A percentile compares a stretch with the other conserved stretches of the same genome.
These are phyloP conservation scores for Claviceps pusilla DNA, from an alignment of 2,329 filamentous ascomycete species.

Conservation along the genomic window DNA sequence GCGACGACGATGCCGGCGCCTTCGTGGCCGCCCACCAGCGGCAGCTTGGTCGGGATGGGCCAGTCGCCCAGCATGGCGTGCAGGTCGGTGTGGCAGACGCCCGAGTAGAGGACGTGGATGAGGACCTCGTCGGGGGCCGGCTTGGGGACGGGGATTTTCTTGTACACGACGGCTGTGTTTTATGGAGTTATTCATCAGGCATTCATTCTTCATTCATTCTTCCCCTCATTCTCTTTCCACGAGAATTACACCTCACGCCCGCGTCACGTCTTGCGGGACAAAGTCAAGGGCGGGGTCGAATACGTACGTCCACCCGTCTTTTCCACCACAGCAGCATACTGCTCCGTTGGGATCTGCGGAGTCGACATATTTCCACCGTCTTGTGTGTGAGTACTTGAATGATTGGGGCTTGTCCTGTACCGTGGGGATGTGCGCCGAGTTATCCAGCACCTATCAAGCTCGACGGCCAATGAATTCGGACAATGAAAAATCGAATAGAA, in stretches of 20 bases:
- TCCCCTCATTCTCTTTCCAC: not conserved
- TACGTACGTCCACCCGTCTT: conserved; percentile 55
- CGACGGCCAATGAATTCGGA: no score
- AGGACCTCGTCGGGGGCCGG: conserved; percentile 84
- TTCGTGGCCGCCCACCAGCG: conserved; percentile 69
- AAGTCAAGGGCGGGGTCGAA: not conserved
- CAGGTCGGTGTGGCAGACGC: conserved; percentile 79
- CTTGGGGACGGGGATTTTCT: conserved; percentile 65
- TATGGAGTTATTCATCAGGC: no score
- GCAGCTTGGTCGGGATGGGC: conserved; percentile 69
- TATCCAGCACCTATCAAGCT: no score
- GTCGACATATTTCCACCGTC: conserved; percentile 10
- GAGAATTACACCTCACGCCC: no score
- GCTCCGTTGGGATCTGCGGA: conserved; percentile 54
- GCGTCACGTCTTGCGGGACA: no score
- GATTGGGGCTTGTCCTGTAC: no score
- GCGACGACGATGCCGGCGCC: conserved; percentile 74
- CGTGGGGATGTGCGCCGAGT: no score
- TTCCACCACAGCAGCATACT: conserved; percentile 87
- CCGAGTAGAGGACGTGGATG: conserved; percentile 78
- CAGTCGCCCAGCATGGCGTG: conserved; percentile 77
- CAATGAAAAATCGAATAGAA: no score
- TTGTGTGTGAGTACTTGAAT: no score
- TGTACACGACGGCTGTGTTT: conserved; percentile 46
- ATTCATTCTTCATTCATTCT: not conserved